phyloP scores from a whole-genome alignment of 2,329 filamentous ascomycete genomes.

The Fonsecaea nubica region DNA sequence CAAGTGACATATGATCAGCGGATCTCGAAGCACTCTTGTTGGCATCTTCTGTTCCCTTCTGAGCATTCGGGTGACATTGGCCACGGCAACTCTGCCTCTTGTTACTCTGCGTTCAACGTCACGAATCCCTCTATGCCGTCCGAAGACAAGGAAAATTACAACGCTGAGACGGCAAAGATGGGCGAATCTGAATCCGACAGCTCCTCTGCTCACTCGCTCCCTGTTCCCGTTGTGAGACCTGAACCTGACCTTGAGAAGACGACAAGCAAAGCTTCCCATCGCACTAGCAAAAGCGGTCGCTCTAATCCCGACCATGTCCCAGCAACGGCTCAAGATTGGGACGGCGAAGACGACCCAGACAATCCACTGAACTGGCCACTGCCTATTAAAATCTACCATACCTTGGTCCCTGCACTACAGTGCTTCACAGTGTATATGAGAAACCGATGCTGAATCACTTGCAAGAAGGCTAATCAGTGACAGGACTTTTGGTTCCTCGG shows the following conservation, averaged over 20 bases:
- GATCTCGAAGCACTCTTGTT: neutral
- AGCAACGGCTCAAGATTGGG: conserved; percentile 56
- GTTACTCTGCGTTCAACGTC: neutral
- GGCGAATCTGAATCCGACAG: conserved; percentile 16
- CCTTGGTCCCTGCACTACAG: conserved; percentile 34
- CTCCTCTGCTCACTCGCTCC: conserved; percentile 20
- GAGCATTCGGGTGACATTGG: neutral
- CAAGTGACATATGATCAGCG: neutral
- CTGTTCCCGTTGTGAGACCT: conserved; percentile 15
- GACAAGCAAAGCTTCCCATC: conserved; percentile 19
- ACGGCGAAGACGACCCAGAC: conserved; percentile 62
- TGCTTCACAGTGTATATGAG: conserved; percentile 36
- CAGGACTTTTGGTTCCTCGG: conserved; percentile 45
- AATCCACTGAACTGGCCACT: conserved; percentile 67
- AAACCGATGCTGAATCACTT: neutral
- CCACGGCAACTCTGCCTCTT: neutral
- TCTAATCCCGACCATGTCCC: conserved; percentile 9
- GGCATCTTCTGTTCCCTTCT: neutral
- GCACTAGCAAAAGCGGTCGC: conserved; percentile 22
- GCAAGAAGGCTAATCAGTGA: conserved; percentile 20
- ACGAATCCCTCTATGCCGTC: conserved; percentile 21
- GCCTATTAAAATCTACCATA: conserved; percentile 50
- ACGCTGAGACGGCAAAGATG: conserved; percentile 23
- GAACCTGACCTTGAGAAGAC: conserved; percentile 34
- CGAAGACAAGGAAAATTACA: neutral